These are phyloP conservation scores for Colletotrichum kahawae DNA, from an alignment of 2,329 filamentous ascomycete genomes.

Conservation along the genomic window DNA sequence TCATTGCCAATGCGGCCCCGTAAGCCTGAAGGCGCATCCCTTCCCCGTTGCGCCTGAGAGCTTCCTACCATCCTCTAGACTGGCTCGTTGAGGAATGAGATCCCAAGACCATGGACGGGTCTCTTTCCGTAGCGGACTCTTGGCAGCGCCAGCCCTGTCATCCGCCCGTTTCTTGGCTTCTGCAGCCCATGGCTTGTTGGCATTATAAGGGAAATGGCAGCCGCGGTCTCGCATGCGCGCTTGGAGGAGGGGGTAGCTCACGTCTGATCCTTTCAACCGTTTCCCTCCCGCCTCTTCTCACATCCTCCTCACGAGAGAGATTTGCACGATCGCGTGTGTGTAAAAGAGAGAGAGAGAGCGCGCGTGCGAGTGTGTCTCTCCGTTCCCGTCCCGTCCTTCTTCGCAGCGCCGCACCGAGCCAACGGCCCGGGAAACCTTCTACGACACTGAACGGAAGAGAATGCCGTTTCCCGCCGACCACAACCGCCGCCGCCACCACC, in stretches of 20 bases:
- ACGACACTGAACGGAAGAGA: not conserved
- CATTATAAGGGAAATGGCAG: slow-evolving; percentile 19
- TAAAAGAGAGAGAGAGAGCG: not conserved
- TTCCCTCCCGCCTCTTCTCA: not conserved
- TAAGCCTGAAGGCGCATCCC: not conserved
- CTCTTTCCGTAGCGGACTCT: slow-evolving; percentile 14
- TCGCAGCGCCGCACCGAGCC: not conserved
- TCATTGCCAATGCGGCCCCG: not conserved
- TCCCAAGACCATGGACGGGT: slow-evolving; percentile 11
- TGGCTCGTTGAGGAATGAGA: slow-evolving; percentile 4
- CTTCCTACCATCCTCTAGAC: not conserved
- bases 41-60: not conserved
- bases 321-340: not conserved
- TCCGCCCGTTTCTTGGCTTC: slow-evolving; percentile 12
- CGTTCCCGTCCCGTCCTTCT: not conserved
- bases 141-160: slow-evolving; percentile 20
- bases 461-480: slow-evolving; percentile 6
- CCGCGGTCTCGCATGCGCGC: slow-evolving; percentile 2
- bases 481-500: not conserved
- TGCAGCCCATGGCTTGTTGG: not conserved
- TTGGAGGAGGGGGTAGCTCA: not conserved
- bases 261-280: not conserved
- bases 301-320: not conserved
- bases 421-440: not conserved
- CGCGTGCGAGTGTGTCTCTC: not conserved